phyloP scores from a whole-genome alignment of 331 rosid species.

The Pyracantha coccinea region DNA sequence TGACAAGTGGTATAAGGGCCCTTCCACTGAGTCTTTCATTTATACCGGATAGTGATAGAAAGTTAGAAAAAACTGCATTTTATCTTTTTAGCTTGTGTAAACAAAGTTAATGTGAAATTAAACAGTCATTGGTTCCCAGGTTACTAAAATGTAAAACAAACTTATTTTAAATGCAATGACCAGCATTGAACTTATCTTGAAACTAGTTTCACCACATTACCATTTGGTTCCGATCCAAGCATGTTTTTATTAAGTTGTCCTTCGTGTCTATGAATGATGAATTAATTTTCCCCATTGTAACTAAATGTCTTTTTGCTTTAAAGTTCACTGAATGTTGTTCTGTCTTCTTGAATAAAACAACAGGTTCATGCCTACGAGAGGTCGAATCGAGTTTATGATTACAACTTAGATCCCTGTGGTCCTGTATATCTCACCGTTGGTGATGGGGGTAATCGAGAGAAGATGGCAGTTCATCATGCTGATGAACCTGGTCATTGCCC shows the following conservation, averaged over 20 bases:
- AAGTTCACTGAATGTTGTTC: not conserved
- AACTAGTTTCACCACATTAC: not conserved
- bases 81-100: not conserved
- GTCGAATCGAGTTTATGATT: slow-evolving; percentile 69
- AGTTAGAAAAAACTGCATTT: not conserved
- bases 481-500: slow-evolving; percentile 74
- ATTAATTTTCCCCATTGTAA: not conserved
- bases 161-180: not conserved
- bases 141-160: not conserved
- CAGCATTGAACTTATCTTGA: not conserved
- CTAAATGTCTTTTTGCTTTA: not conserved
- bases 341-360: slow-evolving; percentile 5
- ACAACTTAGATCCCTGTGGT: slow-evolving; percentile 70
- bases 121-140: not conserved
- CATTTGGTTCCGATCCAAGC: not conserved
- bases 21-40: not conserved
- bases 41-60: not conserved
- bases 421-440: slow-evolving; percentile 75
- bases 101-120: not conserved
- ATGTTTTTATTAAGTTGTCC: not conserved
- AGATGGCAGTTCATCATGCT: slow-evolving; percentile 52
- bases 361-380: slow-evolving; percentile 95
- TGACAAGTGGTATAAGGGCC: not conserved
- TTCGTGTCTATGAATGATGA: not conserved
- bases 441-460: slow-evolving; percentile 86